Conservation (phyloP, 805 yeast species). For the Candida boleticola region DNA sequence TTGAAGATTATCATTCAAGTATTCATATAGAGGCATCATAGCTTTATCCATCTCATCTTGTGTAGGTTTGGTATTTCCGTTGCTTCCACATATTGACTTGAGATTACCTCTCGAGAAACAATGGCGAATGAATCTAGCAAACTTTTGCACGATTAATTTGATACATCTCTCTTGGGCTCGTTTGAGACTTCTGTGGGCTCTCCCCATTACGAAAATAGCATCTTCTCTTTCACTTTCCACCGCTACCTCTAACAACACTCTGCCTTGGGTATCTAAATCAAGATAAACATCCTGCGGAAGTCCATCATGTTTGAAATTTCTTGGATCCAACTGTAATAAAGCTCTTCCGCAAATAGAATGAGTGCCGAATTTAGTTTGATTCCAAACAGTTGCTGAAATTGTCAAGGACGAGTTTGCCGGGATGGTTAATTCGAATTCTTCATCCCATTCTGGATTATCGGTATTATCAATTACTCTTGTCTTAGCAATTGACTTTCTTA, state of each 20-base stretch:
- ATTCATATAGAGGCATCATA: slow-evolving; percentile 70
- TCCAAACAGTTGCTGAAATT: slow-evolving; percentile 69
- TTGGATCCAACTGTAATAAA: slow-evolving; percentile 58
- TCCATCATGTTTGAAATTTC: slow-evolving; percentile 63
- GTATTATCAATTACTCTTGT: slow-evolving; percentile 65
- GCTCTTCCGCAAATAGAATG: slow-evolving; percentile 70
- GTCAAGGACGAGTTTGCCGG: slow-evolving; percentile 42
- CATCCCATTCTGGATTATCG: slow-evolving; percentile 81
- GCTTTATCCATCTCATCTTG: slow-evolving; percentile 58
- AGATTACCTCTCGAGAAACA: slow-evolving; percentile 59
- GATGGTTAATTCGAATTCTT: slow-evolving; percentile 64
- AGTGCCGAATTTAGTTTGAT: slow-evolving; percentile 48
- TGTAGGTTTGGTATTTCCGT: slow-evolving; percentile 43
- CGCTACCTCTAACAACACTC: slow-evolving; percentile 61
- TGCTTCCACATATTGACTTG: slow-evolving; percentile 51
- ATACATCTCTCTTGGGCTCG: slow-evolving; percentile 67
- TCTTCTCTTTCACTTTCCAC: slow-evolving; percentile 80
- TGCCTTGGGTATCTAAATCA: slow-evolving; percentile 68
- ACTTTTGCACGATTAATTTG: slow-evolving; percentile 69
- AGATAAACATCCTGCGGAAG: slow-evolving; percentile 58
- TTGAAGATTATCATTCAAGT: slow-evolving; percentile 64
- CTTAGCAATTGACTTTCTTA: slow-evolving; percentile 57
- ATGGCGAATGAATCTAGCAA: slow-evolving; percentile 59
- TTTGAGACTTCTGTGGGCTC: slow-evolving; percentile 62
- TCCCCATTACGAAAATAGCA: slow-evolving; percentile 77